phyloP scores from a whole-genome alignment of 129 eudicot genomes.

The Lactuca sativa region DNA sequence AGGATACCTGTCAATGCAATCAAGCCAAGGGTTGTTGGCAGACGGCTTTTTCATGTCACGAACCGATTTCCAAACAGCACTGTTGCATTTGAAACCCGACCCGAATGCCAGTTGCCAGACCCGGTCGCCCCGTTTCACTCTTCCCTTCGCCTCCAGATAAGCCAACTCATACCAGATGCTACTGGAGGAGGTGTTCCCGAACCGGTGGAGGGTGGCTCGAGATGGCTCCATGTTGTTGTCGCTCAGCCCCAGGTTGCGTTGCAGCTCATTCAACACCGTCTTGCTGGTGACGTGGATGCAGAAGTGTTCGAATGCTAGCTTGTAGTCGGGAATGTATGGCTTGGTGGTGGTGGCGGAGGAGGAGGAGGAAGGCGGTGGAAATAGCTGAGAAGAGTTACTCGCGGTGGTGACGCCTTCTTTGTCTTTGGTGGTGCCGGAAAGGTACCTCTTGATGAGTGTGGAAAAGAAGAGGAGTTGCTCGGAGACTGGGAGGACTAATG shows the following conservation, averaged over 20 bases:
- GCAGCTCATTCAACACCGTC: constrained; percentile 69
- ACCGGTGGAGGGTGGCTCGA: constrained; percentile 62
- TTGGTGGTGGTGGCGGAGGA: constrained; percentile 36
- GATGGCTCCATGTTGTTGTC: constrained; percentile 79
- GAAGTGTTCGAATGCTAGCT: constrained; percentile 87
- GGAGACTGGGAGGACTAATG: constrained; percentile 81
- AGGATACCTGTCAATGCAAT: constrained; percentile 55
- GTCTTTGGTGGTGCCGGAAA: constrained; percentile 23
- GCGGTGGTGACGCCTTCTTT: background rate
- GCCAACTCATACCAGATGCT: constrained; percentile 94
- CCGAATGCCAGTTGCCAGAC: constrained; percentile 87
- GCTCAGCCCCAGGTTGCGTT: constrained; percentile 65
- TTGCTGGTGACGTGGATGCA: constrained; percentile 90
- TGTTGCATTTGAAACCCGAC: constrained; percentile 86
- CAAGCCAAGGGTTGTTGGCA: constrained; percentile 59
- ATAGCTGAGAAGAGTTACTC: background rate
- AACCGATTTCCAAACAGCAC: constrained; percentile 77
- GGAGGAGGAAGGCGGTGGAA: constrained; percentile 3
- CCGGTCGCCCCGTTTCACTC: constrained; percentile 62
- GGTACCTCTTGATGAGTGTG: constrained; percentile 43
- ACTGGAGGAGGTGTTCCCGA: constrained; percentile 87
- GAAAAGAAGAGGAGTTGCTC: constrained; percentile 73
- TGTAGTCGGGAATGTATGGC: constrained; percentile 91
- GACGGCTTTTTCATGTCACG: constrained; percentile 42
- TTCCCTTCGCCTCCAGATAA: constrained; percentile 71